phyloP scores from a whole-genome alignment of 2,329 filamentous ascomycete genomes.

The Cladosporium sp. region DNA sequence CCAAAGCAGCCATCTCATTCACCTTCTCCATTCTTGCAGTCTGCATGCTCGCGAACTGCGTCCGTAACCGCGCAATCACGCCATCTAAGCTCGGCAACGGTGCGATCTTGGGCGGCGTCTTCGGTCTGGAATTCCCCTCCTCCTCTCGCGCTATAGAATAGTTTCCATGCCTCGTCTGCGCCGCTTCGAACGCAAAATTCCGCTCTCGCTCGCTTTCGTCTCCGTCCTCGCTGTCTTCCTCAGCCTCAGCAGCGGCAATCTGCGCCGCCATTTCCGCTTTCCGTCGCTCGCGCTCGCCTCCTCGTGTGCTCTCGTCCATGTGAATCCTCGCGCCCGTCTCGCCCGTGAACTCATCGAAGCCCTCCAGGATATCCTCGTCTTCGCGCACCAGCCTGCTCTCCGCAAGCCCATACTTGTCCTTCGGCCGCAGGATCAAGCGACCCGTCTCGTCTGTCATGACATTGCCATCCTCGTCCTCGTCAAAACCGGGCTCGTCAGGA shows the following conservation, averaged over 20 bases:
- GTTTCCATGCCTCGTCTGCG: conserved; percentile 84
- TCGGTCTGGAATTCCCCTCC: conserved; percentile 44
- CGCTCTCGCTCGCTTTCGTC: conserved; percentile 66
- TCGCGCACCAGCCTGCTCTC: conserved; percentile 76
- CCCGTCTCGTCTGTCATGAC: conserved; percentile 43
- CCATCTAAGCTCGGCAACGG: conserved; percentile 73
- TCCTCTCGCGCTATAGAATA: conserved; percentile 46
- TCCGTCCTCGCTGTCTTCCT: conserved; percentile 52
- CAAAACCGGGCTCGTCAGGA: conserved; percentile 52
- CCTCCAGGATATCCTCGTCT: conserved; percentile 90
- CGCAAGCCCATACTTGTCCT: conserved; percentile 57
- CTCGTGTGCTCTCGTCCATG: conserved; percentile 67
- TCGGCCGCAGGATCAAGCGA: conserved; percentile 50
- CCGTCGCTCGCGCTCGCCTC: conserved; percentile 42
- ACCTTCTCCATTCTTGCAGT: conserved; percentile 58
- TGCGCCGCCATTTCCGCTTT: conserved; percentile 79
- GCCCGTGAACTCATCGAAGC: conserved; percentile 82
- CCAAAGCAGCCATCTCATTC: conserved; percentile 64
- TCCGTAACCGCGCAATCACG: conserved; percentile 64
- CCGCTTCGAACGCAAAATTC: conserved; percentile 80
- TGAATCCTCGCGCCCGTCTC: conserved; percentile 73
- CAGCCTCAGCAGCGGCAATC: conserved; percentile 81
- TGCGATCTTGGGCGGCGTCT: conserved; percentile 71
- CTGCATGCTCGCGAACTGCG: conserved; percentile 64
- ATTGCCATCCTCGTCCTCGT: conserved; percentile 45